Conservation (phyloP, 352 stramenopile species). For the Globisporangium apiculatum region DNA sequence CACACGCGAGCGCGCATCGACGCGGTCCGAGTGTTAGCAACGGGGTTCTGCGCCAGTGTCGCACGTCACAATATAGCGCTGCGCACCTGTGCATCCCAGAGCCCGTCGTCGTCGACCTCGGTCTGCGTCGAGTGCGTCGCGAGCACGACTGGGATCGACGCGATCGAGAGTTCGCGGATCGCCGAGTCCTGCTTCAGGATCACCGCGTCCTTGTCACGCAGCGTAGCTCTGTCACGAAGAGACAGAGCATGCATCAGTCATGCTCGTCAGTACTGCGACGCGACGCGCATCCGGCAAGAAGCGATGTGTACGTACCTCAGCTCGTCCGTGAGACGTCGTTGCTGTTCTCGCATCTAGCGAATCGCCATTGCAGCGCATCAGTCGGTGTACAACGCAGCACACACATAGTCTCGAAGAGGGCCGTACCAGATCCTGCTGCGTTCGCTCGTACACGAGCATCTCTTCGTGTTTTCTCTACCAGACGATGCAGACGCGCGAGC, state of each 20-base stretch:
- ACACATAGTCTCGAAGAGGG: background rate
- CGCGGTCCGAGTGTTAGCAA: background rate
- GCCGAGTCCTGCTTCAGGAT: slow-evolving; percentile 33
- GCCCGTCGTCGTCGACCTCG: slow-evolving; percentile 59
- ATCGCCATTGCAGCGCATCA: too few species aligned
- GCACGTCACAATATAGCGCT: too few species aligned
- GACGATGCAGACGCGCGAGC: background rate
- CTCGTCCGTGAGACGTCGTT: slow-evolving; percentile 45
- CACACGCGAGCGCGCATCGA: background rate
- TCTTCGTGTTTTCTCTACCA: slow-evolving; percentile 38
- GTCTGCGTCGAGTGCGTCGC: slow-evolving; percentile 36
- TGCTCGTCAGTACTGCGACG: too few species aligned
- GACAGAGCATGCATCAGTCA: background rate
- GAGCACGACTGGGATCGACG: slow-evolving; percentile 11
- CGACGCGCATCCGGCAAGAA: background rate
- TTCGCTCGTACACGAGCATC: slow-evolving; percentile 32
- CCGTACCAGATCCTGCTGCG: slow-evolving; percentile 33
- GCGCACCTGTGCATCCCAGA: slow-evolving; percentile 55
- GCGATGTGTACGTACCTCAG: slow-evolving; percentile 29
- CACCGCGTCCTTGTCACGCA: slow-evolving; percentile 48
- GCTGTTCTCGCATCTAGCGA: slow-evolving; percentile 30
- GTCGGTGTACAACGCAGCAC: background rate
- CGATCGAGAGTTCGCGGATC: slow-evolving; percentile 37
- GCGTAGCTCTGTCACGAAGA: slow-evolving; percentile 12
- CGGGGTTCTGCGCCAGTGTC: too few species aligned